Percentiles rank a stretch among this genome's conserved stretches.
These are phyloP conservation scores for Colletotrichum sp. DNA, from an alignment of 2,329 filamentous ascomycete genomes.

Conservation along the genomic window DNA sequence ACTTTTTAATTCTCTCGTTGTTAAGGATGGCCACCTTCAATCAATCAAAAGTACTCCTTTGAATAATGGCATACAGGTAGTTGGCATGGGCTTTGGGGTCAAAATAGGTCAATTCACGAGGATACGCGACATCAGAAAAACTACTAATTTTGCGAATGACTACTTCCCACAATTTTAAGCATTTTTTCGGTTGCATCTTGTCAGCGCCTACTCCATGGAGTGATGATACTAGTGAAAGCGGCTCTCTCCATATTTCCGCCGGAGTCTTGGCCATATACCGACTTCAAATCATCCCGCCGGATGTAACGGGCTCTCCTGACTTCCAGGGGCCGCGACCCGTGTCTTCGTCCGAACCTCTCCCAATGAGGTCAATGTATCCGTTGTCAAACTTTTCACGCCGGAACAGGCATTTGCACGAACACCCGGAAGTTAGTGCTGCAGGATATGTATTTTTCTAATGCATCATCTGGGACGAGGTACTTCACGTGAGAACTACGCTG, in stretches of 20 bases:
- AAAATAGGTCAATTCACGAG: too few species aligned
- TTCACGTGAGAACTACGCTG: background rate
- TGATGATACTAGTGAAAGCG: rapidly evolving
- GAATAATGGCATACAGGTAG: too few species aligned
- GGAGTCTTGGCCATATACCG: background rate
- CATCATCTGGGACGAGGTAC: rapidly evolving
- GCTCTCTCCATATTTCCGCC: background rate
- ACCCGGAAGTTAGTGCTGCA: background rate
- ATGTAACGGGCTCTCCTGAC: rapidly evolving
- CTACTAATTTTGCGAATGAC: too few species aligned
- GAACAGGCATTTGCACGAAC: background rate
- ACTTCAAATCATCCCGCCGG: slow-evolving; percentile 13
- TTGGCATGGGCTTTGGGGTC: too few species aligned
- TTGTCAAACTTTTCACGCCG: rapidly evolving
- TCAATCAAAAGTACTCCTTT: too few species aligned
- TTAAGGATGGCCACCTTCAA: rapidly evolving
- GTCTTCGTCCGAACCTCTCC: background rate
- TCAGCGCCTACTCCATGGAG: rapidly evolving
- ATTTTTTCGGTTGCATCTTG: background rate
- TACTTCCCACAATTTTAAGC: too few species aligned
- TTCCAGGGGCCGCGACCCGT: rapidly evolving
- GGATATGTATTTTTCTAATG: rapidly evolving
- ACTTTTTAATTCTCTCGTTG: rapidly evolving
- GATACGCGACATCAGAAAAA: rapidly evolving
- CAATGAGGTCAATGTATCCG: background rate